Evolutionary conservation across 106 monocot genomes (phyloP).

Genomic region (Gastrodia elata): DNA sequence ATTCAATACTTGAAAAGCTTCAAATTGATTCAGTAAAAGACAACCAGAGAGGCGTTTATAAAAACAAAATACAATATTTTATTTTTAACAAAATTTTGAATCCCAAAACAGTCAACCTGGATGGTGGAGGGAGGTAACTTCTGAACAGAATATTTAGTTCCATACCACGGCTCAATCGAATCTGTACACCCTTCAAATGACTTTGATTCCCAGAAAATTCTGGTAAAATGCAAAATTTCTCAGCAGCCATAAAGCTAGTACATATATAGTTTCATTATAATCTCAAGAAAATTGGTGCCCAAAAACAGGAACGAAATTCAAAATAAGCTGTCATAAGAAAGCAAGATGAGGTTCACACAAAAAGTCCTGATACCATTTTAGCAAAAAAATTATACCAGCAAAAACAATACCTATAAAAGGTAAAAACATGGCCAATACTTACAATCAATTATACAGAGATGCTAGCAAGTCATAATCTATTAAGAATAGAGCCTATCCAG

Average conservation of each 20-base stretch:
- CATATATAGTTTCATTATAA: background rate
- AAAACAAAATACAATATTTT: background rate
- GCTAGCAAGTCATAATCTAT: background rate
- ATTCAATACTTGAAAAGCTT: background rate
- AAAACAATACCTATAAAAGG: background rate
- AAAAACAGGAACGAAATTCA: background rate
- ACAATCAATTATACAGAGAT: background rate
- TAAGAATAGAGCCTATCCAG: background rate
- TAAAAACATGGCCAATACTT: background rate
- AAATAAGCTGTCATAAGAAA: background rate
- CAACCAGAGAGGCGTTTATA: background rate
- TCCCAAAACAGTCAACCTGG: slow-evolving; percentile 36
- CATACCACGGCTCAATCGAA: slow-evolving; percentile 82
- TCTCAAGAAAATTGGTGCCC: background rate
- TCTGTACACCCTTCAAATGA: slow-evolving; percentile 70
- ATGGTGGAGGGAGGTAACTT: slow-evolving; percentile 36
- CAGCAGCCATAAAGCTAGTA: background rate
- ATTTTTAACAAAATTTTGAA: slow-evolving; percentile 3
- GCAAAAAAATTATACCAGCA: background rate
- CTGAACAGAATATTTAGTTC: slow-evolving; percentile 54
- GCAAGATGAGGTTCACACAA: background rate
- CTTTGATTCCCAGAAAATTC: slow-evolving; percentile 90
- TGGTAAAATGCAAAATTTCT: slow-evolving; percentile 20
- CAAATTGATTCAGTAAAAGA: slow-evolving; percentile 4
- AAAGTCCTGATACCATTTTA: background rate